Evolutionary conservation across 768 basidiomycete species (phyloP).

Genomic region (Termitomyces eurrhizus): DNA sequence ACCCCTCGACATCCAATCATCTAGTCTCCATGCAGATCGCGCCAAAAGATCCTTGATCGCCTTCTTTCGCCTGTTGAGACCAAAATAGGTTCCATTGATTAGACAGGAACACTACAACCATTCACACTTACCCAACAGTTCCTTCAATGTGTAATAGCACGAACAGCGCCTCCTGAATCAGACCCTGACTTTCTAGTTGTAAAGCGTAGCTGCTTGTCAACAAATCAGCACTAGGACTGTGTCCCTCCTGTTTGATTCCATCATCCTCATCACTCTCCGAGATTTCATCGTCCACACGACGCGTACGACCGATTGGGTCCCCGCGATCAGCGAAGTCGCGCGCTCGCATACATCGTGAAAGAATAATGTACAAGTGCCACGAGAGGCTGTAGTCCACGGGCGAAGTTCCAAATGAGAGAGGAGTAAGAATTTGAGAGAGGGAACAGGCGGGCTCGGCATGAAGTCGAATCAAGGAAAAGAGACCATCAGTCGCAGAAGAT

Average conservation of each 20-base stretch:
- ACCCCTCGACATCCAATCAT: conserved; percentile 72
- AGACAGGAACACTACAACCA: conserved; percentile 18
- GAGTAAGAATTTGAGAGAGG: conserved; percentile 63
- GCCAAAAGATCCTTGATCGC: conserved; percentile 79
- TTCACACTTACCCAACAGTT: conserved; percentile 58
- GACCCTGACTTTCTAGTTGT: conserved; percentile 76
- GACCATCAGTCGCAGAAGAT: conserved; percentile 58
- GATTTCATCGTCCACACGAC: conserved; percentile 23
- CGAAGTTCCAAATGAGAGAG: conserved; percentile 70
- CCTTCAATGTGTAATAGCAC: conserved; percentile 88
- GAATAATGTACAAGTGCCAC: conserved; percentile 90
- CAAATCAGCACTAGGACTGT: conserved; percentile 65
- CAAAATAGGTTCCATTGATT: conserved; percentile 8
- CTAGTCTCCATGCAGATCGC: conserved; percentile 59
- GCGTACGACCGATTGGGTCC: conserved; percentile 33
- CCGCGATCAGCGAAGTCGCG: conserved; percentile 88
- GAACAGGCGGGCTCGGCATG: conserved; percentile 69
- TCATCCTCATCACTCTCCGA: conserved; percentile 32
- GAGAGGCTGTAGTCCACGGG: conserved; percentile 79
- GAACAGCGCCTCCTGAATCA: conserved; percentile 85
- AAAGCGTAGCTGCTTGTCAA: conserved; percentile 82
- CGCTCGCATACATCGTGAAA: conserved; percentile 77
- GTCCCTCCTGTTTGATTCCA: conserved; percentile 55
- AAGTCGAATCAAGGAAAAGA: conserved; percentile 80
- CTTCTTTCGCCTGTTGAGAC: conserved; percentile 61